Evolutionary conservation across 345 rosid genomes (phyloP), one percentile per base, ranked within the genome.

Genomic region (Brassica cretica): DNA sequence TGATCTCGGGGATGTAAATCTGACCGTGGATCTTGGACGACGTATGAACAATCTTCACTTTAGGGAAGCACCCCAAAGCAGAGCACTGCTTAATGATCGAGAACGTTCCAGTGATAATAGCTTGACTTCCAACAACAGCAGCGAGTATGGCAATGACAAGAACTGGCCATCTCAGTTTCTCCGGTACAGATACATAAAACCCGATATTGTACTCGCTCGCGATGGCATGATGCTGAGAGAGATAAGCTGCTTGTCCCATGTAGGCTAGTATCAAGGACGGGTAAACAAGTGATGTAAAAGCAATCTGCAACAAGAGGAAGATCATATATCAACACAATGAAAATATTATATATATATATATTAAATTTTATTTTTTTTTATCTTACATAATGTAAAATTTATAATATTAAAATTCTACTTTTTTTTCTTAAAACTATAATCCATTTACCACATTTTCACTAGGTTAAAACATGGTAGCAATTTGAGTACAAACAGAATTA

Each of bases 211-310:
- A 84, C 19, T 82, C 83, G 33, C 64, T 77, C 30, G 85, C 89
- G 10, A 76, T 61, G 12, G 8, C 55, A 55, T 90, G 91, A 74
- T 93, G 93, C 80, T 78, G 81, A 3, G 98, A 93, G 8, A 93
- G 87, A 73, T 87, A 91, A 5, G 98, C 97, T 30, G 98, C 98
- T 83, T 93, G 97, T 64, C 98, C 98, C 97, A 93, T 93, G 71
- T 93, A 93, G 8, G 98, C 98, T 12, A 93, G 92, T 76, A 90
- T 85, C 84, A 93, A 81, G 3, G 97, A 89, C 16, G 98, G 98
- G 81, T 93, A 93, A 19, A 93, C 98, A 80, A 93, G 75, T 21
- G 83, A 83, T 3, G 97, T 91, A 77, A 93, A 93, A 37, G 98
- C 98, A 71, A 93, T 88, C 97, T 93, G 90, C 85, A 85, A 56